Percentiles rank a stretch among this genome's conserved stretches.
Evolutionary conservation across 805 yeast species (phyloP).

Genomic region (Myxozyma neglecta): DNA sequence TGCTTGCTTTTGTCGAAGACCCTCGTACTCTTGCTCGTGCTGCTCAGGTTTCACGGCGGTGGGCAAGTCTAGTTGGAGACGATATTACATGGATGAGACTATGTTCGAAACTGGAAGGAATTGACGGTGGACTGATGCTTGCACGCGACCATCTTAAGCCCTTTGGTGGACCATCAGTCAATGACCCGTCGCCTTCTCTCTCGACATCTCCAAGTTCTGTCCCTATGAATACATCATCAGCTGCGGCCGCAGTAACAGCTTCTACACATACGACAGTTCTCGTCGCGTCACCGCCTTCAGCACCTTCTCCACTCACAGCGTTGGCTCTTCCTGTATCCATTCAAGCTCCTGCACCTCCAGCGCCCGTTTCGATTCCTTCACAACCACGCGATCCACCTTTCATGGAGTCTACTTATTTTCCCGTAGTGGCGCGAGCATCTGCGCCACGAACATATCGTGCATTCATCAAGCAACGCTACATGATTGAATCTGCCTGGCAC

Average conservation of each 20-base stretch:
- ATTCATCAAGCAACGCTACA: slow-evolving; percentile 45
- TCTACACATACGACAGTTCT: not conserved
- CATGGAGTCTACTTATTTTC: slow-evolving; percentile 40
- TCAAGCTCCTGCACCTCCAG: slow-evolving; percentile 8
- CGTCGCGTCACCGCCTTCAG: slow-evolving; percentile 20
- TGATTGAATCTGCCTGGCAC: slow-evolving; percentile 45
- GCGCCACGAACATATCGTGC: slow-evolving; percentile 43
- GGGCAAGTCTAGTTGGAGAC: slow-evolving; percentile 54
- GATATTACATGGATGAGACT: slow-evolving; percentile 47
- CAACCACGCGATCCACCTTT: slow-evolving; percentile 17
- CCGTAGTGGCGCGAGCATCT: slow-evolving; percentile 37
- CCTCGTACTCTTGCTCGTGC: slow-evolving; percentile 82
- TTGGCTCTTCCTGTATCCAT: slow-evolving; percentile 3
- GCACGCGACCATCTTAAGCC: no score
- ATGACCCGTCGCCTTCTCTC: no score
- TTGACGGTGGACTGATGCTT: no score
- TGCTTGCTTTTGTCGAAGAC: slow-evolving; percentile 83
- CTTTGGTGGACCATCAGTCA: no score
- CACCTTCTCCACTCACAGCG: slow-evolving; percentile 10
- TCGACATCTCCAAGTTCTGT: no score
- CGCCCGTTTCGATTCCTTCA: slow-evolving; percentile 6
- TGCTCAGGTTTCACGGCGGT: slow-evolving; percentile 82
- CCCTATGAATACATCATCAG: no score
- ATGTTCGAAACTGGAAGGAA: slow-evolving; percentile 36
- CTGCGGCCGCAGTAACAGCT: no score